Base-by-base conservation (phyloP, 495 filamentous ascomycete genomes). In the Podospora didyma region DNA sequence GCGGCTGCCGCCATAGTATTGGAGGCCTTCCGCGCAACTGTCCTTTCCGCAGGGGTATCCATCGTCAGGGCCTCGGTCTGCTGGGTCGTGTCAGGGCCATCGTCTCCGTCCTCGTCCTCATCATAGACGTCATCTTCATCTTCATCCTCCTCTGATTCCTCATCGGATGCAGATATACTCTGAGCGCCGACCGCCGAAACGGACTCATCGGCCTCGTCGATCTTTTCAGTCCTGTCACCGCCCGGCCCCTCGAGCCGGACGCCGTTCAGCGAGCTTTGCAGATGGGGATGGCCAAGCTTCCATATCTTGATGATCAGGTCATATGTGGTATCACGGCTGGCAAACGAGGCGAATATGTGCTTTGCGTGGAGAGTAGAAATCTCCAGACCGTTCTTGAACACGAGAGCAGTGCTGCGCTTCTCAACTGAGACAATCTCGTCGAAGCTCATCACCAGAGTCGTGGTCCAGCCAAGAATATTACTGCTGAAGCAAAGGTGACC, bases 401-500 rank as follows among this genome's bases (percentile, higher is more conserved):
- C 84, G 69, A 97, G 80, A 4, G 93, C 95, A 0, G 94, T 99
- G 59, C 82, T 96, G 70, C 96, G 92, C 73, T 97, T 99, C 68
- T 99, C 94, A 2, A 99, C 86, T 0, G 92, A 89, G 28, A 97
- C 90, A 49, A 99, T 87, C 69, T 99, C 94, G 66, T 97, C 95
- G 69, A 97, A 99, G 67, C 89, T 94, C 71, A 99, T 96, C 41
- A 99, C 92, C 26, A 97, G 75, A 3, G 92, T 97, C 1, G 95
- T 99, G 1, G 95, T 85, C 94, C 94, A 99, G 35, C 94, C 94
- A 35, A 99, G 80, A 50, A 99, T 99, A 67, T 99, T 99, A 71
- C 94, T 97, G 57, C 92, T 95, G 73, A 99, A 99, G 75, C 94
- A 99, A 35, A 99, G 86, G 62, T 99, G 92, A 4, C 92, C 91